Base-by-base conservation (phyloP, 345 rosid species). In the Eucalyptus regnans region DNA sequence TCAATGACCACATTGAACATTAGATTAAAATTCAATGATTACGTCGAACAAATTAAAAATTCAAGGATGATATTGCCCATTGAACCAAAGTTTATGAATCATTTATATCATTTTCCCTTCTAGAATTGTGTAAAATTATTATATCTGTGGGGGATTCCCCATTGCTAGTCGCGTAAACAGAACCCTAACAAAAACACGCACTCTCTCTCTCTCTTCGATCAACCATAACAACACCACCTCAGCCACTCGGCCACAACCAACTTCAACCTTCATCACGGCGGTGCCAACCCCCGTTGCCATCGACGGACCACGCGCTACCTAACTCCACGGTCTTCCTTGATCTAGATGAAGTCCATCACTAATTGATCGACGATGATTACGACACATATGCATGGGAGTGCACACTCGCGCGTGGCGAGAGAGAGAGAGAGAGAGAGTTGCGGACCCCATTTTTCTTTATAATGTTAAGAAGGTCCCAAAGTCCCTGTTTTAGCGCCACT, bases 41-140 rank as follows among this genome's bases (percentile, higher is more conserved):
- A n/a, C n/a, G n/a, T n/a, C n/a, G n/a, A n/a, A n/a, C n/a, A n/a
- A n/a, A n/a, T n/a, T n/a, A n/a, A 27, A 62, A 62, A 29, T 27
- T 12, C 4, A 62, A 5, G 0, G 2, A 27, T 1, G 7, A 29
- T 6, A 60, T 62, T 62, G 4, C 2, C 6, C 8, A 3, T 62
- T 62, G 0, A 1, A 62, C 0, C 68, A 12, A 62, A 62, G 0
- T 62, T 29, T 6, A 12, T 12, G 2, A 6, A 62, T 12, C 16
- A 60, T 60, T 58, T 58, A 60, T 60, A 12, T 27, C 33, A 5
- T 5, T 60, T 60, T 60, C 31, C 14, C 6, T 20, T 20, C 0
- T 31, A 1, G 27, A 71, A 37, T 20, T 9, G 14, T 10, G 13
- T 33, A 33, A 17, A 12, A 13, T 7, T 33, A 37, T 31, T 8